Conservation (phyloP, 192 early-diverging fungal genomes). For the Coemansia sp. region DNA sequence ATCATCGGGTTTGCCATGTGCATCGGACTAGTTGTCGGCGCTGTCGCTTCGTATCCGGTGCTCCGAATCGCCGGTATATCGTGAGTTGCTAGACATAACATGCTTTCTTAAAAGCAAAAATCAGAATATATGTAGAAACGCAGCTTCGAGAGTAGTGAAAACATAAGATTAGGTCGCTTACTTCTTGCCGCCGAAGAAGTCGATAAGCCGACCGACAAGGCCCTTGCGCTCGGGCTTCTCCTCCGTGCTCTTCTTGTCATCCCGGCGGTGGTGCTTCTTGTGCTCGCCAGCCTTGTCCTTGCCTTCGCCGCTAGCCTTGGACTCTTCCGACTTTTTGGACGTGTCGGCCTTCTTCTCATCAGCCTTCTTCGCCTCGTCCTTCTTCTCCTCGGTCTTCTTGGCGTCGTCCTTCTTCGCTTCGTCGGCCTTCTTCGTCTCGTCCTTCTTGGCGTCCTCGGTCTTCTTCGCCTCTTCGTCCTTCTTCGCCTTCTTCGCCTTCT, state of each 20-base stretch:
- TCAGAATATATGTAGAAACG: too few relatives aligned
- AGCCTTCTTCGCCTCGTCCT: conserved; percentile 6
- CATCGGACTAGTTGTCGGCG: conserved; percentile 62
- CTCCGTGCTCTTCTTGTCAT: conserved; percentile 28
- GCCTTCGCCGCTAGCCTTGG: conserved; percentile 4
- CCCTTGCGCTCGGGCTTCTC: conserved; percentile 45
- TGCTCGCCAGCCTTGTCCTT: conserved; percentile 7
- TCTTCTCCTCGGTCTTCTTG: conserved; percentile 1
- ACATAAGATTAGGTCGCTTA: background rate
- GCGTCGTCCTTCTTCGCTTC: conserved; percentile 5
- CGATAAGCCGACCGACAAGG: conserved; percentile 46
- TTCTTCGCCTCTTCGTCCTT: conserved; percentile 1
- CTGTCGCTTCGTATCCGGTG: conserved; percentile 48
- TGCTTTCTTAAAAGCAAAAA: too few relatives aligned
- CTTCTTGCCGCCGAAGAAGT: conserved; percentile 47
- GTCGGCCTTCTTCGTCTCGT: conserved; percentile 6
- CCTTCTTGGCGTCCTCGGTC: background rate
- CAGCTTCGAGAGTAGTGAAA: conserved; percentile 1
- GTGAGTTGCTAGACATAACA: background rate
- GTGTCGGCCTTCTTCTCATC: background rate
- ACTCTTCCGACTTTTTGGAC: background rate
- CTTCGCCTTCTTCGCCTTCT: conserved; percentile 2
- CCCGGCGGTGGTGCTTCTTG: conserved; percentile 42
- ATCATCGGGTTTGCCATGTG: conserved; percentile 67
- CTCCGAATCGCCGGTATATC: conserved; percentile 35